A percentile compares a stretch with the other conserved stretches of the same genome.
These are phyloP conservation scores for Fusarium sororula DNA, from an alignment of 2,329 filamentous ascomycete species.

Conservation along the genomic window DNA sequence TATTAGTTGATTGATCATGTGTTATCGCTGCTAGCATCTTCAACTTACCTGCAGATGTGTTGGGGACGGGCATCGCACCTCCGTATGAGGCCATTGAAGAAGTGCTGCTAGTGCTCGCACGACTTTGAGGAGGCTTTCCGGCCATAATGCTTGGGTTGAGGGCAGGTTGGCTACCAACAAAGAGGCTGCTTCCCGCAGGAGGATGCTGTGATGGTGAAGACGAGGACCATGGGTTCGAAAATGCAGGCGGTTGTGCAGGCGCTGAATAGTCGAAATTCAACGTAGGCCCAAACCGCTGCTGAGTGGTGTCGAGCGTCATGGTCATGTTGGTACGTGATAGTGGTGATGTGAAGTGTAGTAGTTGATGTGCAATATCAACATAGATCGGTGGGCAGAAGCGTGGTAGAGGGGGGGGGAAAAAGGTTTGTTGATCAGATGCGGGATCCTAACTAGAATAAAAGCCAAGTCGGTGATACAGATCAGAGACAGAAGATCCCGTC, in stretches of 20 bases:
- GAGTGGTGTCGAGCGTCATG: constrained; percentile 92
- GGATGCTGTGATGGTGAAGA: constrained; percentile 54
- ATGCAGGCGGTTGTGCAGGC: constrained; percentile 69
- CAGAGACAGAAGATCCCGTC: constrained; percentile 50
- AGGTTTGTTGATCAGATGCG: constrained; percentile 63
- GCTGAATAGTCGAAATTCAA: constrained; percentile 80
- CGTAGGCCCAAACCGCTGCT: constrained; percentile 78
- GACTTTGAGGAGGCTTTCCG: constrained; percentile 54
- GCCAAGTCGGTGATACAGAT: constrained; percentile 58
- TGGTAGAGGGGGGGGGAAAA: constrained; percentile 33
- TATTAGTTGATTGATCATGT: constrained; percentile 58
- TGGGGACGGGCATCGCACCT: constrained; percentile 75
- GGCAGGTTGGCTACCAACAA: constrained; percentile 65
- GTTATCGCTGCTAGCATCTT: not conserved
- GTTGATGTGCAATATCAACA: constrained; percentile 37
- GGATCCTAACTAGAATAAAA: constrained; percentile 56
- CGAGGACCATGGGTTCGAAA: constrained; percentile 89
- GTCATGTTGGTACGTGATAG: constrained; percentile 71
- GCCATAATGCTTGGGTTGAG: constrained; percentile 66
- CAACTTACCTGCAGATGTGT: constrained; percentile 73
- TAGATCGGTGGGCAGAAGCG: constrained; percentile 36
- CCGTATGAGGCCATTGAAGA: constrained; percentile 75
- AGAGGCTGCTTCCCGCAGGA: constrained; percentile 68
- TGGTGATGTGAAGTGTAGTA: constrained; percentile 24
- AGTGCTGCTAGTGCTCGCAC: constrained; percentile 67